These are phyloP conservation scores for Teratosphaeria zuluensis DNA, from an alignment of 2,329 filamentous ascomycete species.

Conservation along the genomic window DNA sequence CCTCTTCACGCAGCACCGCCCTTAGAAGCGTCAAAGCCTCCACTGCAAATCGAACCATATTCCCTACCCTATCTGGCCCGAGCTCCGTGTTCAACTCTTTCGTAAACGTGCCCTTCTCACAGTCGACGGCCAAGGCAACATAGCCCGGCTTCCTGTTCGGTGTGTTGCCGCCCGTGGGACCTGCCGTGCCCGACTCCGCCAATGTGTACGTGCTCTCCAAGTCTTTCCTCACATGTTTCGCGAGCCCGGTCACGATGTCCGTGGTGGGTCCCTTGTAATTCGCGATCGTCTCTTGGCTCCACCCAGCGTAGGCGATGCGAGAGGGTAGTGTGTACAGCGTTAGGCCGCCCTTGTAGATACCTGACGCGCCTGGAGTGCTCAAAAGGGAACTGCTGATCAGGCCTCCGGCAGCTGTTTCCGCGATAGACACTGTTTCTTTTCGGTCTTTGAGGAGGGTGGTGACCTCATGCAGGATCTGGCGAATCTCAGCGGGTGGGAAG, in stretches of 20 bases:
- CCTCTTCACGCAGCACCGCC: conserved; percentile 44
- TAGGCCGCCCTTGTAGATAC: conserved; percentile 52
- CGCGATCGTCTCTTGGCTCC: conserved; percentile 45
- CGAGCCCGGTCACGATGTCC: conserved; percentile 47
- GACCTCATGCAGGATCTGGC: conserved; percentile 39
- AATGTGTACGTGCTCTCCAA: conserved; percentile 49
- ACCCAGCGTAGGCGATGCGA: conserved; percentile 50
- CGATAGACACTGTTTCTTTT: conserved; percentile 50
- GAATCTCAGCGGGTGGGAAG: conserved; percentile 36
- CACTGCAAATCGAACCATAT: conserved; percentile 54
- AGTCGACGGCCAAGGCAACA: conserved; percentile 52
- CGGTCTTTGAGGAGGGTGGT: conserved; percentile 44
- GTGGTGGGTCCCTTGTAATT: conserved; percentile 51
- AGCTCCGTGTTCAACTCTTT: conserved; percentile 48
- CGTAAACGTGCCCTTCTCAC: conserved; percentile 41
- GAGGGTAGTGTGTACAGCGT: conserved; percentile 53
- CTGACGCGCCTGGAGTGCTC: conserved; percentile 48
- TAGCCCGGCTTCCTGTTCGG: conserved; percentile 53
- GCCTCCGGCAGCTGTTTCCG: conserved; percentile 55
- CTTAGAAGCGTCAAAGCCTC: conserved; percentile 47
- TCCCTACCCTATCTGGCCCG: conserved; percentile 45
- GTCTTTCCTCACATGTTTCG: conserved; percentile 46
- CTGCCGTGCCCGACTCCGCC: conserved; percentile 54
- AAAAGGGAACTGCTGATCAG: conserved; percentile 52
- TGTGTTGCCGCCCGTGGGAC: conserved; percentile 49